phyloP scores from a whole-genome alignment of 306 rosid species.

The Prunus padus region DNA sequence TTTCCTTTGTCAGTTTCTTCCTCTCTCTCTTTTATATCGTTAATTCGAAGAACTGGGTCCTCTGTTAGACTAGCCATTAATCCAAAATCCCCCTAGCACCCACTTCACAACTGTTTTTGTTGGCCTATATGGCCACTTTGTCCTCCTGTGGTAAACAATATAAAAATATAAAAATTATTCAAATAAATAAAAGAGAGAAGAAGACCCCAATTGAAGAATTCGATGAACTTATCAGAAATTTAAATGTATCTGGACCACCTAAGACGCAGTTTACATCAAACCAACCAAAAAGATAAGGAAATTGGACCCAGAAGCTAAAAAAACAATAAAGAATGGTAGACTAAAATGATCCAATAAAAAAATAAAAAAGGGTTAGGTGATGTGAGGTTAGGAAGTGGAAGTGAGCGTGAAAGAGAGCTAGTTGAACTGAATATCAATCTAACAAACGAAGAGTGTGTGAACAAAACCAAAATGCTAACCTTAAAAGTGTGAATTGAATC shows the following conservation, averaged over 20 bases:
- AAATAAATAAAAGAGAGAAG: not conserved
- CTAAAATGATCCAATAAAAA: not conserved
- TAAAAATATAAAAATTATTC: not conserved
- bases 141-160: conserved; percentile 7
- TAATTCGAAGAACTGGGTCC: conserved; percentile 43
- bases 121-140: conserved; percentile 17
- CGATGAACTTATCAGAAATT: not conserved
- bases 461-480: not conserved
- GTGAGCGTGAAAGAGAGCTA: not conserved
- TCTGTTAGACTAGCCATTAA: conserved; percentile 58
- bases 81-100: conserved; percentile 33
- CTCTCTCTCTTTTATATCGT: conserved; percentile 31
- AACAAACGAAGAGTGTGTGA: not conserved
- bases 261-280: not conserved
- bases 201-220: not conserved
- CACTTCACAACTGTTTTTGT: conserved; percentile 43
- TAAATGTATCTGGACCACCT: conserved; percentile 1
- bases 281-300: not conserved
- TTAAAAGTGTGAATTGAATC: conserved; percentile 5
- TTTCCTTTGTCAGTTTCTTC: conserved; percentile 27
- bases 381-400: too few relatives aligned
- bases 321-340: not conserved
- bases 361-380: not conserved
- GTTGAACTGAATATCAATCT: conserved; percentile 3
- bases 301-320: conserved; percentile 5